phyloP scores from a whole-genome alignment of 805 yeast species.

The Spathaspora hagerdaliae region DNA sequence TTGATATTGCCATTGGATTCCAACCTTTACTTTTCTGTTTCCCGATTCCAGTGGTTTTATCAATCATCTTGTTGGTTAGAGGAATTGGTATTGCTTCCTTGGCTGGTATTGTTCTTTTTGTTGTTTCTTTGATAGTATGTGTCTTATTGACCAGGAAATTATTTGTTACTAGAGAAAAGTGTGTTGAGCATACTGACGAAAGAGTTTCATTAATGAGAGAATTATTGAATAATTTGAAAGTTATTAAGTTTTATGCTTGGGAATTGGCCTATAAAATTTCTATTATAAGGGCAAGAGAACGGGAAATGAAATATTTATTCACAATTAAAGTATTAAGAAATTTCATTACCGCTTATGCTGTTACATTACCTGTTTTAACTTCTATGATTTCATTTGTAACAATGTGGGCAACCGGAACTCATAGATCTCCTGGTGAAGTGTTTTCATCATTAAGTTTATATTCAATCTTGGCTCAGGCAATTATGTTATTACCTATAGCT shows the following conservation, averaged over 20 bases:
- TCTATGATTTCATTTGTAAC: conserved; percentile 44
- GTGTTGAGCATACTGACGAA: conserved; percentile 37
- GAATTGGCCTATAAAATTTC: conserved; percentile 37
- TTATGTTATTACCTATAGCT: conserved; percentile 41
- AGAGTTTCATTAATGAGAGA: conserved; percentile 42
- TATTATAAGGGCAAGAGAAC: conserved; percentile 31
- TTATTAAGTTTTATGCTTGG: conserved; percentile 46
- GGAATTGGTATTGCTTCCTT: conserved; percentile 38
- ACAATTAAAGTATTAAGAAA: conserved; percentile 40
- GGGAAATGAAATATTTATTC: conserved; percentile 38
- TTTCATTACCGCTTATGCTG: conserved; percentile 41
- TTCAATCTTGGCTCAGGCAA: conserved; percentile 40
- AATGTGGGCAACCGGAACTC: conserved; percentile 42
- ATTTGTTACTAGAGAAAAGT: conserved; percentile 31
- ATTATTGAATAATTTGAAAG: conserved; percentile 35
- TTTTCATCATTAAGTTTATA: conserved; percentile 41
- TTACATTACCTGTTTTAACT: conserved; percentile 38
- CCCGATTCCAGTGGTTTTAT: conserved; percentile 39
- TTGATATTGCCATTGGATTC: conserved; percentile 41
- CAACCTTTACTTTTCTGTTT: conserved; percentile 40
- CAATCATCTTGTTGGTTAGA: conserved; percentile 31
- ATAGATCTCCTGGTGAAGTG: conserved; percentile 34
- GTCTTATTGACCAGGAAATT: conserved; percentile 31
- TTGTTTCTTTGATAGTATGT: conserved; percentile 31
- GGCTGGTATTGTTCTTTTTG: conserved; percentile 39